Evolutionary conservation across 2,329 filamentous ascomycete species (phyloP).

Genomic region (Colletotrichum navitas): DNA sequence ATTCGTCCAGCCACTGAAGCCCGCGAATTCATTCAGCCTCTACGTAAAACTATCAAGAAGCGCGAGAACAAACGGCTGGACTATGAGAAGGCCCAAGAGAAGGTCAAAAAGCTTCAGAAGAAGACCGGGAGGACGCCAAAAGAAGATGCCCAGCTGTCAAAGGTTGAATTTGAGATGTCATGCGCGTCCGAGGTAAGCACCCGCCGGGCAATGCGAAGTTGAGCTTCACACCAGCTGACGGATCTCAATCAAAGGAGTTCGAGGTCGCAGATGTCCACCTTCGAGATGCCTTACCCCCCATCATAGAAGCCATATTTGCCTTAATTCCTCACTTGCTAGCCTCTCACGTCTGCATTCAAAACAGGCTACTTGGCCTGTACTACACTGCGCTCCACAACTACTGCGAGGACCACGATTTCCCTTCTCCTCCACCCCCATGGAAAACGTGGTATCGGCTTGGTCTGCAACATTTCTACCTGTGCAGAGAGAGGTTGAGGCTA

Average conservation of each 20-base stretch:
- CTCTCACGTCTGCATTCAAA: constrained; percentile 81
- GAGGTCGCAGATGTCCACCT: constrained; percentile 81
- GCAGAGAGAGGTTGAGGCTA: constrained; percentile 75
- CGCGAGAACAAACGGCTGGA: constrained; percentile 85
- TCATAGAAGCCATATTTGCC: constrained; percentile 78
- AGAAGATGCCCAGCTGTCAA: constrained; percentile 78
- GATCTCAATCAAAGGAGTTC: constrained; percentile 68
- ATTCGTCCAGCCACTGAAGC: constrained; percentile 78
- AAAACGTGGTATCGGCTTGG: constrained; percentile 77
- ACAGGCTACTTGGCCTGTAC: constrained; percentile 80
- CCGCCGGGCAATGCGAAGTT: background rate
- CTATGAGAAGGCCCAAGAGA: constrained; percentile 81
- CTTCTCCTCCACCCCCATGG: constrained; percentile 80
- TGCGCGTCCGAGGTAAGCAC: constrained; percentile 71
- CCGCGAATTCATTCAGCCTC: constrained; percentile 75
- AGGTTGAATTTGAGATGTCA: constrained; percentile 78
- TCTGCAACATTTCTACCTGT: constrained; percentile 72
- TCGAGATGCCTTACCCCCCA: constrained; percentile 75
- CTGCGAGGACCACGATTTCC: constrained; percentile 76
- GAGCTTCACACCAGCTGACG: constrained; percentile 2
- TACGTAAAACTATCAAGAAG: constrained; percentile 88
- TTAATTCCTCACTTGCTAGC: constrained; percentile 80
- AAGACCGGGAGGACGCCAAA: constrained; percentile 79
- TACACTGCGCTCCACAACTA: constrained; percentile 84
- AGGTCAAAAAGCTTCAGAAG: constrained; percentile 75